These are phyloP conservation scores for Alternaria burnsii DNA, from an alignment of 2,329 filamentous ascomycete genomes.

Conservation along the genomic window DNA sequence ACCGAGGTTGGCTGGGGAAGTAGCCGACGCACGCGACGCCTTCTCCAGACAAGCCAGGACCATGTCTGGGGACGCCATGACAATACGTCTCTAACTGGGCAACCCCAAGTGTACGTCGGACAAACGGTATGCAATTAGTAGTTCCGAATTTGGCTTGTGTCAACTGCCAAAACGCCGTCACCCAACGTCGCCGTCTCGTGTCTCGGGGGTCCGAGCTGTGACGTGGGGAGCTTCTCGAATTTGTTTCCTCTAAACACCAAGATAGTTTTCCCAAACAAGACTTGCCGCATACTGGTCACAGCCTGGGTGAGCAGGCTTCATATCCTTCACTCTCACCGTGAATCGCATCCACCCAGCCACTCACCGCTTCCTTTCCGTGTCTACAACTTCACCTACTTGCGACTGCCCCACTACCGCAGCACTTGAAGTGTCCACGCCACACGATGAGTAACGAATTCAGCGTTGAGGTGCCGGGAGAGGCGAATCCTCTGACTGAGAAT, in stretches of 20 bases:
- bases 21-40: slow-evolving; percentile 7
- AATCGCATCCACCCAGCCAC: neutral
- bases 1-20: slow-evolving; percentile 38
- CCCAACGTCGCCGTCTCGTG: slow-evolving; percentile 7
- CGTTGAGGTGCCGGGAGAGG: slow-evolving; percentile 80
- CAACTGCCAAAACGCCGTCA: neutral
- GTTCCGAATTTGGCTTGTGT: neutral
- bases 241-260: slow-evolving; percentile 9
- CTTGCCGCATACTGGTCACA: slow-evolving; percentile 14
- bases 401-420: slow-evolving; percentile 26
- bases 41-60: slow-evolving; percentile 3
- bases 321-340: neutral
- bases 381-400: neutral
- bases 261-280: slow-evolving; percentile 21
- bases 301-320: slow-evolving; percentile 44
- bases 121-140: neutral
- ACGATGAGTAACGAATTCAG: slow-evolving; percentile 45
- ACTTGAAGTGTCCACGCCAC: neutral
- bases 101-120: neutral
- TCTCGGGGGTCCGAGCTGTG: slow-evolving; percentile 26
- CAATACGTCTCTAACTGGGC: neutral
- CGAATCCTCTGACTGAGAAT: slow-evolving; percentile 64
- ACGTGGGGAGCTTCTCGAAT: slow-evolving; percentile 33
- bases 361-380: neutral
- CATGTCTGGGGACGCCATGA: neutral